These are phyloP conservation scores for Erysimum cheiranthoides DNA, from an alignment of 345 rosid species.

Conservation along the genomic window DNA sequence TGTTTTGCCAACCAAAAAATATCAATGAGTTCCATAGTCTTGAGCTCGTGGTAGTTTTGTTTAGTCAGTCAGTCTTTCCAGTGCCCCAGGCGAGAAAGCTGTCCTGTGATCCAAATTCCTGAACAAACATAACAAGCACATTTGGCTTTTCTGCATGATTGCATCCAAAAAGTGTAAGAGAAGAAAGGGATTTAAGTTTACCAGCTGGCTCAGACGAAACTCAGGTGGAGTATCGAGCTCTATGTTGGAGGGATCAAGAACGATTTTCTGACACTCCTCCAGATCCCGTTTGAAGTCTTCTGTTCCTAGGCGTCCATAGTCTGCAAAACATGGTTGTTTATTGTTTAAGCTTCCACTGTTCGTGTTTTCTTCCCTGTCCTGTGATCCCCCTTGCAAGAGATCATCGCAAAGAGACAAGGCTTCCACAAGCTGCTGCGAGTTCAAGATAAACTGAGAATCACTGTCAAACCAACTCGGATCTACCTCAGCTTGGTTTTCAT, in stretches of 20 bases:
- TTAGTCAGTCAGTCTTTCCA: slow-evolving; percentile 54
- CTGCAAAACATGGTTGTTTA: slow-evolving; percentile 67
- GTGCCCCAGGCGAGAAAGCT: slow-evolving; percentile 87
- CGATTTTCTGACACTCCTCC: slow-evolving; percentile 81
- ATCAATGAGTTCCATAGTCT: slow-evolving; percentile 5
- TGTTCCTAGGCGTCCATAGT: slow-evolving; percentile 75
- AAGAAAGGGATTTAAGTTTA: slow-evolving; percentile 31
- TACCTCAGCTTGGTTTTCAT: slow-evolving; percentile 58
- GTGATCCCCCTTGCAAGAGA: slow-evolving; percentile 80
- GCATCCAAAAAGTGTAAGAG: not conserved
- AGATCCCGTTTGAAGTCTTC: slow-evolving; percentile 83
- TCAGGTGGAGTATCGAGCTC: slow-evolving; percentile 96
- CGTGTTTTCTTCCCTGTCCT: slow-evolving; percentile 56
- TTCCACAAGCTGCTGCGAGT: slow-evolving; percentile 94
- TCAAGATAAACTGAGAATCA: slow-evolving; percentile 70
- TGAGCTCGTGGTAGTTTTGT: slow-evolving; percentile 12
- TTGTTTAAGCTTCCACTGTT: slow-evolving; percentile 45
- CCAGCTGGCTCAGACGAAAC: slow-evolving; percentile 92
- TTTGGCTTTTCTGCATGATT: not conserved
- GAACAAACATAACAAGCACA: slow-evolving; percentile 14
- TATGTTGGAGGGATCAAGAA: slow-evolving; percentile 74
- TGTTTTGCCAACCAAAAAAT: slow-evolving; percentile 34
- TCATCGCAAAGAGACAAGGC: slow-evolving; percentile 87
- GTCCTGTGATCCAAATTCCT: slow-evolving; percentile 97
- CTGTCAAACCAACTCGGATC: slow-evolving; percentile 80